These are phyloP conservation scores for Fusarium napiforme DNA, from an alignment of 2,329 filamentous ascomycete species.

Conservation along the genomic window DNA sequence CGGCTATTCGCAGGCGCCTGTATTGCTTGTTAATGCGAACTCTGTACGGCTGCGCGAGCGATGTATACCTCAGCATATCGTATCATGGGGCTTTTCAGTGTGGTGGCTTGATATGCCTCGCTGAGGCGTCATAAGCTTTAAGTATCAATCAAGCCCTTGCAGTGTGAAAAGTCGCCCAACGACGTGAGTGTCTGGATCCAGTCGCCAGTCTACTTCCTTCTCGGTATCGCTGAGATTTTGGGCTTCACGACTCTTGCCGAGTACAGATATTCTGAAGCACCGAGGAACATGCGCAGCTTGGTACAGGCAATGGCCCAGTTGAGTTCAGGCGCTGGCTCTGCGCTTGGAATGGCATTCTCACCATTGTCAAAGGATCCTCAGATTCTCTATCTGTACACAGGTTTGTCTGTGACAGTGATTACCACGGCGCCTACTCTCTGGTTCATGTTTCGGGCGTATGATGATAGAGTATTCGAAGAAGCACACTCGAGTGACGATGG, in stretches of 20 bases:
- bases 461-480: neutral
- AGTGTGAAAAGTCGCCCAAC: neutral
- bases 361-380: neutral
- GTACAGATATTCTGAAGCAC: conserved; percentile 2
- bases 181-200: conserved; percentile 5
- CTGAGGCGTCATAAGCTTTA: too few species aligned
- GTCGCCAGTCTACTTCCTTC: neutral
- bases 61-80: neutral
- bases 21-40: neutral
- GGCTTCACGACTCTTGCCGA: neutral
- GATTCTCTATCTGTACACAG: neutral
- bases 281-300: neutral
- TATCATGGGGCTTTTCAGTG: too few species aligned
- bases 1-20: neutral
- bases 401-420: neutral
- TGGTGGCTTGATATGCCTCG: too few species aligned
- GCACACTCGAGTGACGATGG: neutral
- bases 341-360: neutral
- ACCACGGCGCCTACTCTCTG: neutral
- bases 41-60: fast-evolving
- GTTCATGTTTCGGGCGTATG: neutral
- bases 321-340: neutral
- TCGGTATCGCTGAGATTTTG: neutral
- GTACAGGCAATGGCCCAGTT: neutral
- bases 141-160: neutral